Base-by-base conservation (phyloP, 768 basidiomycete species). In the Tephrocybe sp. region DNA sequence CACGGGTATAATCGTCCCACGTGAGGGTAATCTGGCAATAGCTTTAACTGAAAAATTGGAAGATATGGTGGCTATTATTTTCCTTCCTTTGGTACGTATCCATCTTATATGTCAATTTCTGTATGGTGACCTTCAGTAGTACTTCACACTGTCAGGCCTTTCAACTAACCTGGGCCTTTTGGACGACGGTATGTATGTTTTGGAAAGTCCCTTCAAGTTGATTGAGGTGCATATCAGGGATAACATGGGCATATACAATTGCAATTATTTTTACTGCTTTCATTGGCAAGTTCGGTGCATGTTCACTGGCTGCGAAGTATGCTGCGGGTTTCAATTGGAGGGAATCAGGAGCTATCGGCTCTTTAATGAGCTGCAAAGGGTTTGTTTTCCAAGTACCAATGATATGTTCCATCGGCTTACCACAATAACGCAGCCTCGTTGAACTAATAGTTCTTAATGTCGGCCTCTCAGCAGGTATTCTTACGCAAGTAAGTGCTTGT, bases 361-460 rank as follows among this genome's bases (percentile, higher is more conserved):
- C 89, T 12, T 66, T 98, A 45, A 98, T 99, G 95, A 90, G 86
- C 62, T 96, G 94, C 64, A 95, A 98, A 77, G 94, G 93, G 88
- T 88, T 51, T 30, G 15, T 40, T 9, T 2, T n/a, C 33, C 15
- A n/a, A 36, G 20, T 18, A 20, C 18, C 7, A 20, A 20, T 25
- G 8, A 23, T 3, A 17, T 44, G 14, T n/a, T n/a, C n/a, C 7
- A 26, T 3, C 12, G 40, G 10, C 39, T 43, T 17, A 48, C 45
- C 11, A 45, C 15, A 48, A 45, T 18, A 42, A 15, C 15, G 2
- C 44, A 90, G 88, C 20, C 76, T 97, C 4, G 89, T 98, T 9
- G 95, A 97, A 63, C 76, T 98, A 15, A 97, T 98, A 60, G 95
- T 98, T 3, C 84, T 98, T 55, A 99, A 98, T 60, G 90, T 98